Conservation (phyloP, 2,329 filamentous ascomycete species). For the Colletotrichum siamense region DNA sequence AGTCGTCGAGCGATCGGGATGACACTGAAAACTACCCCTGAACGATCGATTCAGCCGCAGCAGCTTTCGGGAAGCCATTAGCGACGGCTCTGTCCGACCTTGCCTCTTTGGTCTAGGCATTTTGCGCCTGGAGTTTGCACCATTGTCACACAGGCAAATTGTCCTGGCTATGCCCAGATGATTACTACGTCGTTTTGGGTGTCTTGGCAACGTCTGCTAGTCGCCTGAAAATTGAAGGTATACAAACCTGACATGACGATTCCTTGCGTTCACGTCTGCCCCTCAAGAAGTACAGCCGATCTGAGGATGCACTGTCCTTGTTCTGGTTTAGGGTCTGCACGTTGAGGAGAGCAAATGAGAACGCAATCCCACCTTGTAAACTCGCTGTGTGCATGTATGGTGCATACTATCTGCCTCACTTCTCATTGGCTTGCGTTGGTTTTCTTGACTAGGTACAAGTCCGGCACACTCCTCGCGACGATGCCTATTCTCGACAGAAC, state of each 20-base stretch:
- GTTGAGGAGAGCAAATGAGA: not conserved
- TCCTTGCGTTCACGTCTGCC: not conserved
- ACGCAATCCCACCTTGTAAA: not conserved
- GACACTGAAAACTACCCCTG: not conserved
- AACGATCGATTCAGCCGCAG: constrained; percentile 8
- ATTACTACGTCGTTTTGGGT: not conserved
- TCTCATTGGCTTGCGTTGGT: not conserved
- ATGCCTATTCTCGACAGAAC: no score
- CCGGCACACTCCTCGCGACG: no score
- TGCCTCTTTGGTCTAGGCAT: not conserved
- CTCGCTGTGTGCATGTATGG: no score
- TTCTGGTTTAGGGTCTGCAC: not conserved
- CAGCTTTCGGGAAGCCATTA: constrained; percentile 3
- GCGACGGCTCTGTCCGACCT: not conserved
- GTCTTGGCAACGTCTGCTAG: not conserved
- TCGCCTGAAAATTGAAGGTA: not conserved
- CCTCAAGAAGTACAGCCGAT: not conserved
- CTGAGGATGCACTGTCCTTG: not conserved
- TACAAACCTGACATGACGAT: not conserved
- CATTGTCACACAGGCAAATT: not conserved
- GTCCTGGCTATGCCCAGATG: not conserved
- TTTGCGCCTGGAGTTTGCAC: not conserved
- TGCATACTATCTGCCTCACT: not conserved
- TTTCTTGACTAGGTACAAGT: no score
- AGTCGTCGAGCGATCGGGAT: not conserved